These are phyloP conservation scores for Phaeosphaeria sp. DNA, from an alignment of 2,329 filamentous ascomycete species.

Conservation along the genomic window DNA sequence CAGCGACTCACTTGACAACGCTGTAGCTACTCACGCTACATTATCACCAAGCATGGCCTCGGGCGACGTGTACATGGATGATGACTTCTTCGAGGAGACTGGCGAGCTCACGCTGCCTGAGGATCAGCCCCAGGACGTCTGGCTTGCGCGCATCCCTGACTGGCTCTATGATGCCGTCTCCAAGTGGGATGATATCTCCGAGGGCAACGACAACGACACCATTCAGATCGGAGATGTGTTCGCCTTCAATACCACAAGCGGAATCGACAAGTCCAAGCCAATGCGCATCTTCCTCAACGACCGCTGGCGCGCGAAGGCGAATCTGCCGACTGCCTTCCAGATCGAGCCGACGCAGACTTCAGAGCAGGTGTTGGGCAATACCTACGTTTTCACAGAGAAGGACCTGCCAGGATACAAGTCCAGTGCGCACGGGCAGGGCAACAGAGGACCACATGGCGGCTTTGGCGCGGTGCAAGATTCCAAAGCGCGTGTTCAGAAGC, in stretches of 20 bases:
- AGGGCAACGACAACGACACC: conserved; percentile 47
- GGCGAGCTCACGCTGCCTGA: conserved; percentile 49
- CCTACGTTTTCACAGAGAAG: conserved; percentile 92
- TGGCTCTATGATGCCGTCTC: conserved; percentile 48
- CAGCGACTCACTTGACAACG: conserved; percentile 10
- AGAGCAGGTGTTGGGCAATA: conserved; percentile 74
- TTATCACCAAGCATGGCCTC: conserved; percentile 44
- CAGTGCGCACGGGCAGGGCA: conserved; percentile 33
- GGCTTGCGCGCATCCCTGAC: conserved; percentile 48
- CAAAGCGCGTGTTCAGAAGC: conserved; percentile 42
- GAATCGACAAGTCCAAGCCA: conserved; percentile 47
- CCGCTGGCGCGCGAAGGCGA: conserved; percentile 70
- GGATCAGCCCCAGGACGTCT: conserved; percentile 38
- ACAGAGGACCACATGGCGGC: conserved; percentile 27
- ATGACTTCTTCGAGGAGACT: conserved; percentile 53
- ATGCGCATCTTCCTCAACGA: conserved; percentile 73
- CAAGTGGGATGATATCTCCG: conserved; percentile 44
- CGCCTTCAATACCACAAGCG: conserved; percentile 33
- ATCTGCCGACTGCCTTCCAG: conserved; percentile 87
- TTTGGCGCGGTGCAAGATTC: conserved; percentile 38
- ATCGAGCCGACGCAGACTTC: conserved; percentile 66
- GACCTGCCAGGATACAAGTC: conserved; percentile 78
- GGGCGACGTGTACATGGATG: conserved; percentile 44
- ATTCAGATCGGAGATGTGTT: conserved; percentile 47
- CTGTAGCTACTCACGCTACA: conserved; percentile 51